phyloP scores from a whole-genome alignment of 352 stramenopile genomes.

The Pythium pyrilobum region DNA sequence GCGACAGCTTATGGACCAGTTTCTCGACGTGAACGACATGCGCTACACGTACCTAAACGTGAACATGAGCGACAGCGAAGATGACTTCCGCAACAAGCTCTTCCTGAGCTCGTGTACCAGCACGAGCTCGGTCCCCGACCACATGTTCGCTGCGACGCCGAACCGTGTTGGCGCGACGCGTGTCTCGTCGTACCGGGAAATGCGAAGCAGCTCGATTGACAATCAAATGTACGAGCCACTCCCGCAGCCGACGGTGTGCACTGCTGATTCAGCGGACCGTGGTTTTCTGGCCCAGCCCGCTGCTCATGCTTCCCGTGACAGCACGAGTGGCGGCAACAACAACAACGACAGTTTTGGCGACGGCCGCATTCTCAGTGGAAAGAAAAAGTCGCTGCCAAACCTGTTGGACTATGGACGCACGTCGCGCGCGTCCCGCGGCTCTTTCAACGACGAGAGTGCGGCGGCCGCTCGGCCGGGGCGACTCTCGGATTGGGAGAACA shows the following conservation, averaged over 20 bases:
- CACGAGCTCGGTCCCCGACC: conserved; percentile 18
- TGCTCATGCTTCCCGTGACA: too few relatives aligned
- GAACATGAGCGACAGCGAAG: conserved; percentile 61
- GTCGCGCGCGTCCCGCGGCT: conserved; percentile 32
- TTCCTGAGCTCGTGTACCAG: conserved; percentile 19
- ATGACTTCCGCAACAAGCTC: conserved; percentile 38
- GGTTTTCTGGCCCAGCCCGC: too few relatives aligned
- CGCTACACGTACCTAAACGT: conserved; percentile 86
- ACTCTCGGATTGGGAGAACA: conserved; percentile 44
- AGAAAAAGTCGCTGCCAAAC: conserved; percentile 43
- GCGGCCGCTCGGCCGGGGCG: conserved; percentile 1
- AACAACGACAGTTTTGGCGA: conserved; percentile 18
- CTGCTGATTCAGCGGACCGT: neutral
- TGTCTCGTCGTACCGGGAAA: conserved; percentile 1
- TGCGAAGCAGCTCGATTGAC: conserved; percentile 10
- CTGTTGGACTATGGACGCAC: conserved; percentile 42
- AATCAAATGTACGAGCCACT: neutral
- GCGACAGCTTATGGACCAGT: conserved; percentile 78
- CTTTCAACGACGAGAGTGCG: conserved; percentile 44
- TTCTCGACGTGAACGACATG: conserved; percentile 87
- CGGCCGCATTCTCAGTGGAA: conserved; percentile 30
- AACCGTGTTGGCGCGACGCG: neutral
- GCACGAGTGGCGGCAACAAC: too few relatives aligned
- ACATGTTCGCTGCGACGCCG: conserved; percentile 11
- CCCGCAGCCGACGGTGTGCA: neutral